These are phyloP conservation scores for Ganoderma leucocontextum DNA, from an alignment of 1,284 basidiomycete species.

Conservation along the genomic window DNA sequence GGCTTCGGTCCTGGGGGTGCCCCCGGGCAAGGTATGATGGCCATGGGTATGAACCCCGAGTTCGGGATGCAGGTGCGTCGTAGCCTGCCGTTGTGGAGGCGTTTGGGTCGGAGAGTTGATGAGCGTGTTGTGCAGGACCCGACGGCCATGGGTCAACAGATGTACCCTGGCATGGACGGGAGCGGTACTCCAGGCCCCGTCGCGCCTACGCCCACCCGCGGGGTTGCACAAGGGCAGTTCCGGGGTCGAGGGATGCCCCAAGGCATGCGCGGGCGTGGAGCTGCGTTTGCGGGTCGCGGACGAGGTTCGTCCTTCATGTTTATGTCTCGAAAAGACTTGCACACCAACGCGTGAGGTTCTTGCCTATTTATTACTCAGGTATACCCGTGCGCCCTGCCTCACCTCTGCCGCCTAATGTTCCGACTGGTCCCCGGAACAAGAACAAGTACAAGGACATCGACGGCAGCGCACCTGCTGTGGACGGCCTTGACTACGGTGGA, in stretches of 20 bases:
- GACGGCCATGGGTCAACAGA: slow-evolving; percentile 56
- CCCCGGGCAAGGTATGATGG: slow-evolving; percentile 47
- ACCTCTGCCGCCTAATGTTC: slow-evolving; percentile 82
- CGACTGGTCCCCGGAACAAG: slow-evolving; percentile 85
- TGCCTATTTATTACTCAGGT: slow-evolving; percentile 19
- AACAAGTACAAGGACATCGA: slow-evolving; percentile 90
- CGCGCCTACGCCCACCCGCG: slow-evolving; percentile 44
- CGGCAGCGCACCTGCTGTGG: slow-evolving; percentile 78
- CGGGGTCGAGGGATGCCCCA: slow-evolving; percentile 59
- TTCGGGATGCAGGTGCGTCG: slow-evolving; percentile 60
- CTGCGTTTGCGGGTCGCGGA: slow-evolving; percentile 44
- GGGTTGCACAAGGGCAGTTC: slow-evolving; percentile 60
- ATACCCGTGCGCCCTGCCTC: slow-evolving; percentile 75
- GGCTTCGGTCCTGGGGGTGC: slow-evolving; percentile 37
- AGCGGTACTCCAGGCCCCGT: slow-evolving; percentile 45
- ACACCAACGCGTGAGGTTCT: background rate
- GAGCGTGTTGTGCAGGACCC: slow-evolving; percentile 40
- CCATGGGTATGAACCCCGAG: slow-evolving; percentile 45
- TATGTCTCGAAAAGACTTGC: slow-evolving; percentile 30
- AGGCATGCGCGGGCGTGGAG: slow-evolving; percentile 44
- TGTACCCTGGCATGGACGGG: slow-evolving; percentile 63
- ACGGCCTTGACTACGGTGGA: slow-evolving; percentile 86
- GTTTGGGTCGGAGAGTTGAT: slow-evolving; percentile 31
- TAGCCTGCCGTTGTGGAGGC: slow-evolving; percentile 11
- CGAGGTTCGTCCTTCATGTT: slow-evolving; percentile 44